phyloP scores from a whole-genome alignment of 2,329 filamentous ascomycete species.

The Arthrinium puccinioides region DNA sequence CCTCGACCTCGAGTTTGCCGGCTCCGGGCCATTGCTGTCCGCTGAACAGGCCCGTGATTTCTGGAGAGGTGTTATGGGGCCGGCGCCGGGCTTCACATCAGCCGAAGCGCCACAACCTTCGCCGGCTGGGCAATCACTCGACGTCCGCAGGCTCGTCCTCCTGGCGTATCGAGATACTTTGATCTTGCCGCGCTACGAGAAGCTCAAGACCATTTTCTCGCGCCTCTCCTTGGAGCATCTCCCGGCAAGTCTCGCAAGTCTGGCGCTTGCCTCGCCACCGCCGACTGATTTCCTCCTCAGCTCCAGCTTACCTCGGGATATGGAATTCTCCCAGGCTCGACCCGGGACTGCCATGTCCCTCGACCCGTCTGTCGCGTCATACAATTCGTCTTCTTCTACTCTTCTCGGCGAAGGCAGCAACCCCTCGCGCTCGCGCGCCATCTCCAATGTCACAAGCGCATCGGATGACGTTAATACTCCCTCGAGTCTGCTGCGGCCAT shows the following conservation, averaged over 20 bases:
- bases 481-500: constrained; percentile 36
- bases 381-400: constrained; percentile 72
- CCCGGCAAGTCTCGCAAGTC: constrained; percentile 44
- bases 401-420: constrained; percentile 61
- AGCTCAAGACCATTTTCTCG: constrained; percentile 83
- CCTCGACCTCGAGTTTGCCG: constrained; percentile 87
- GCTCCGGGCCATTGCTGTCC: constrained; percentile 71
- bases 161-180: constrained; percentile 83
- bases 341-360: constrained; percentile 70
- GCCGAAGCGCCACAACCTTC: constrained; percentile 33
- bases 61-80: constrained; percentile 65
- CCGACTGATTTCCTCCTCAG: constrained; percentile 31
- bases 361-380: constrained; percentile 69
- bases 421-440: constrained; percentile 62
- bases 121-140: constrained; percentile 49
- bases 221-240: constrained; percentile 77
- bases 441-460: constrained; percentile 69
- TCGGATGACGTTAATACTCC: constrained; percentile 34
- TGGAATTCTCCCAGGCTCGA: constrained; percentile 33
- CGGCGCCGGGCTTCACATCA: constrained; percentile 19
- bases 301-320: constrained; percentile 5
- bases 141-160: constrained; percentile 83
- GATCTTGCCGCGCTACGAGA: constrained; percentile 82
- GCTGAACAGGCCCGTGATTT: constrained; percentile 78
- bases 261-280: constrained; percentile 46